phyloP scores from a whole-genome alignment of 1,284 basidiomycete genomes.

The Moniliella sp. region DNA sequence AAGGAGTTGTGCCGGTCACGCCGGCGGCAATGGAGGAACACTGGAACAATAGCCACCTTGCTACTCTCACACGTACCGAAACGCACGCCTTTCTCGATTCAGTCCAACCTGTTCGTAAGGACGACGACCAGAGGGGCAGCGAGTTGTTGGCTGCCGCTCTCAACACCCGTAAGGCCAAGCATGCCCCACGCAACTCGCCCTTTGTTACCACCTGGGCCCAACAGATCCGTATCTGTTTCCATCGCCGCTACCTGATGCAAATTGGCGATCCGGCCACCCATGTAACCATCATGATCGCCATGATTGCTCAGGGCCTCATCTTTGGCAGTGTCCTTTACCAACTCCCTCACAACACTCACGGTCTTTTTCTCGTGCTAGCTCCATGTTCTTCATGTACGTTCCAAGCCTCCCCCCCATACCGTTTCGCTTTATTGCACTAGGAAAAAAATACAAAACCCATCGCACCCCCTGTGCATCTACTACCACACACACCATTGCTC shows the following conservation, averaged over 20 bases:
- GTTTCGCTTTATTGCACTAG: too few species aligned
- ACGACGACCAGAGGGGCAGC: conserved; percentile 6
- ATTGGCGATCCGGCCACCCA: conserved; percentile 40
- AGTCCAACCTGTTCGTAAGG: too few species aligned
- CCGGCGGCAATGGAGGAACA: conserved; percentile 14
- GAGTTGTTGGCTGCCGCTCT: conserved; percentile 8
- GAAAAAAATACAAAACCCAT: too few species aligned
- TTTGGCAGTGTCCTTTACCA: conserved; percentile 55
- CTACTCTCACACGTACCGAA: conserved; percentile 8
- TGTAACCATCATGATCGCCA: conserved; percentile 24
- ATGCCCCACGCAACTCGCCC: conserved; percentile 5
- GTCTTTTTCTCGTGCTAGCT: conserved; percentile 60
- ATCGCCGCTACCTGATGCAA: conserved; percentile 47
- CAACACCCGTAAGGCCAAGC: conserved; percentile 12
- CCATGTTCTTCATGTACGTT: conserved; percentile 34
- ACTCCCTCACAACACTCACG: conserved; percentile 44
- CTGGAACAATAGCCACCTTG: conserved; percentile 12
- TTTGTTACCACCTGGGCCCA: conserved; percentile 17
- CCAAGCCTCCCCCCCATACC: too few species aligned
- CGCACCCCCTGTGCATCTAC: too few species aligned
- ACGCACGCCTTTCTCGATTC: conserved; percentile 13
- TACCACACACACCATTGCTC: too few species aligned
- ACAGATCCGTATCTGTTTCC: conserved; percentile 48
- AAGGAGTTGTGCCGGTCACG: conserved; percentile 38
- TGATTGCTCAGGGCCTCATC: conserved; percentile 44